Base-by-base conservation (phyloP, 768 basidiomycete species). In the Rhizopogon rudus region DNA sequence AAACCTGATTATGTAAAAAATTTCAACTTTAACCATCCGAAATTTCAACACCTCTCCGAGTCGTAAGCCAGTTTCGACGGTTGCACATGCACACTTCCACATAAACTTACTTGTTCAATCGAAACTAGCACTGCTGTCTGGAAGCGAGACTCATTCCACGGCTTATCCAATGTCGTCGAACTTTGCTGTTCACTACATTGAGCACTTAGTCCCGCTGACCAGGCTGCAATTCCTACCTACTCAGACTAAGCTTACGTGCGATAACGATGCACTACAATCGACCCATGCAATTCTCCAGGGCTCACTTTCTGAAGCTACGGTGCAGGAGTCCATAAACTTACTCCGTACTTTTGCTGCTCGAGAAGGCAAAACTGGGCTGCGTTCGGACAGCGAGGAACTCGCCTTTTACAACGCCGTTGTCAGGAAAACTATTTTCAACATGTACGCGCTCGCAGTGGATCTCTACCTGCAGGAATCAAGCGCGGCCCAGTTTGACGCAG, bases 401-500 rank as follows among this genome's bases (percentile, higher is more conserved):
- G 60, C 55, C 31, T 50, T 57, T 2, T 51, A 57, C 43, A 65
- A 70, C 20, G 78, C 75, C 12, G 72, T 86, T 12, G 58, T 81
- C 6, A 68, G 72, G 39, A 82, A 77, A 63, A 61, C 87, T 4
- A 70, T 81, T 0, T 75, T 83, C 5, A 77, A 77, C 7, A 57
- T 90, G 14, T 93, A 92, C 63, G 73, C 82, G 5, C 78, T 86
- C 52, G 78, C 83, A 1, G 70, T 94, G 62, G 81, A 91, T 58
- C 63, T 74, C 20, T 82, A 84, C 55, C 68, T 96, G 56, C 64
- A 74, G 9, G 83, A 91, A 63, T 90, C 93, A 1, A 74, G 81
- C 8, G 68, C 82, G 35, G 81, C 85, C 12, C 92, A 94, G 61
- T 70, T 77, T 6, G 91, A 93, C 62, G 83, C 89, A 17, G 82